Evolutionary conservation across 2,329 filamentous ascomycete genomes (phyloP), one percentile per base, ranked within the genome.

Genomic region (Diaporthe capsici): DNA sequence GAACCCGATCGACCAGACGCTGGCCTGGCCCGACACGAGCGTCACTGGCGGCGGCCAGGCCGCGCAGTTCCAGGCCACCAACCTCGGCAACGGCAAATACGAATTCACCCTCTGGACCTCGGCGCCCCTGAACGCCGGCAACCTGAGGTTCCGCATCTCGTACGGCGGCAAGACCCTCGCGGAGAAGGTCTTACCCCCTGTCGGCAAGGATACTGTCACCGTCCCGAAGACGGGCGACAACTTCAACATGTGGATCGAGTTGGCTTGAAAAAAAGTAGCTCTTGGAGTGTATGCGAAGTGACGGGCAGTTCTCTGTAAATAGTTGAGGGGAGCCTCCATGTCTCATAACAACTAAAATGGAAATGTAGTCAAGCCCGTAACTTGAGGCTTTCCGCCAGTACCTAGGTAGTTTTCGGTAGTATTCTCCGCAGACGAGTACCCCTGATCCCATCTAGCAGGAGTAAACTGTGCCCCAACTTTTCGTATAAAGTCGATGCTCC

Each of bases 1-100:
- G 60, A 63, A 47, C 60, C 61, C 61, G 4, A 22, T 65, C 25
- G 61, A 65, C 61, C 39, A 47, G 61, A 65, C 61, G 17, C 42
- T 47, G 25, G 1, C 60, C 15, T 65, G 61, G 61, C 61, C 61
- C 39, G 61, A 31, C 25, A 65, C 42, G 17, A 22, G 25, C 25
- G 44, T 47, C 25, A 65, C 61, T 0, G 61, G 61, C 42, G 61
- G 61, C 42, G 61, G 61, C 25, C 42, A 31, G 20, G 2, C 13
- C 25, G 61, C 61, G 9, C 61, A 65, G 42, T 65, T 47, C 42
- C 15, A 65, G 61, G 61, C 61, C 61, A 47, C 28, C 9, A 65
- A 65, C 42, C 61, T 65, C 42, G 17, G 17, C 25, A n/a, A 65
- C 42, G 61, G 61, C 25, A 65, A 65, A 42, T 65, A 65, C 61